Percentiles rank a stretch among this genome's conserved stretches.
These are phyloP conservation scores for Chaetomiaceae sp. DNA, from an alignment of 2,329 filamentous ascomycete genomes.

Conservation along the genomic window DNA sequence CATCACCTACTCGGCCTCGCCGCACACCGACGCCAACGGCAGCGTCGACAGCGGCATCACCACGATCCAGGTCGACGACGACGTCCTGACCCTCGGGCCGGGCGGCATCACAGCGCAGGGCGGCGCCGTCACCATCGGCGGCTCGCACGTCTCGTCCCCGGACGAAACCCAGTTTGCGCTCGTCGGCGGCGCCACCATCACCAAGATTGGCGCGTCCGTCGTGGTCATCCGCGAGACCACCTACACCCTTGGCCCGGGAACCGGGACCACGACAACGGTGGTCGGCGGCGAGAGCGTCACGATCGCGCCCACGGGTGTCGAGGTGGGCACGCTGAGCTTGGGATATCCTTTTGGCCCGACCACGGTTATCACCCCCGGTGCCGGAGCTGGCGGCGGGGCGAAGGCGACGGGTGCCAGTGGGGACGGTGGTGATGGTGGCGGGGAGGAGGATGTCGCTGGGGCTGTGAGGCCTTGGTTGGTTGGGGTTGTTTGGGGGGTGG, in stretches of 20 bases:
- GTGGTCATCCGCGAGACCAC: slow-evolving; percentile 48
- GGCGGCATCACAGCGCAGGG: slow-evolving; percentile 40
- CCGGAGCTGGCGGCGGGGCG: not conserved
- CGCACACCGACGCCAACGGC: slow-evolving; percentile 23
- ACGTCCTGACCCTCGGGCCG: slow-evolving; percentile 28
- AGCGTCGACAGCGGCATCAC: not conserved
- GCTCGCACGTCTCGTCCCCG: slow-evolving; percentile 32
- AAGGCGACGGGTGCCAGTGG: slow-evolving; percentile 1
- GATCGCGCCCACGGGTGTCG: slow-evolving; percentile 47
- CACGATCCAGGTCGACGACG: slow-evolving; percentile 46
- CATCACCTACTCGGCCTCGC: slow-evolving; percentile 49
- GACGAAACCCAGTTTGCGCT: slow-evolving; percentile 42
- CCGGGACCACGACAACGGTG: slow-evolving; percentile 41
- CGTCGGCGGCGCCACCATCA: slow-evolving; percentile 50
- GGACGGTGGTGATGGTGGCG: not conserved
- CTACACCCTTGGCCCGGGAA: slow-evolving; percentile 45
- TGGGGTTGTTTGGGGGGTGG: slow-evolving; percentile 7
- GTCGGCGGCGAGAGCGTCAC: slow-evolving; percentile 49
- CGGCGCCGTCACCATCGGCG: slow-evolving; percentile 40
- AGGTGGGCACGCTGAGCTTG: slow-evolving; percentile 41
- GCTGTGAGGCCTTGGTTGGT: slow-evolving; percentile 10
- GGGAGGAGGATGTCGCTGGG: slow-evolving; percentile 17
- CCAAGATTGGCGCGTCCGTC: slow-evolving; percentile 44
- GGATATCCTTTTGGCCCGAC: slow-evolving; percentile 44
- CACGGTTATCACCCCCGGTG: slow-evolving; percentile 36